Conservation (phyloP, 768 basidiomycete species). For the Naganishia friedmannii region DNA sequence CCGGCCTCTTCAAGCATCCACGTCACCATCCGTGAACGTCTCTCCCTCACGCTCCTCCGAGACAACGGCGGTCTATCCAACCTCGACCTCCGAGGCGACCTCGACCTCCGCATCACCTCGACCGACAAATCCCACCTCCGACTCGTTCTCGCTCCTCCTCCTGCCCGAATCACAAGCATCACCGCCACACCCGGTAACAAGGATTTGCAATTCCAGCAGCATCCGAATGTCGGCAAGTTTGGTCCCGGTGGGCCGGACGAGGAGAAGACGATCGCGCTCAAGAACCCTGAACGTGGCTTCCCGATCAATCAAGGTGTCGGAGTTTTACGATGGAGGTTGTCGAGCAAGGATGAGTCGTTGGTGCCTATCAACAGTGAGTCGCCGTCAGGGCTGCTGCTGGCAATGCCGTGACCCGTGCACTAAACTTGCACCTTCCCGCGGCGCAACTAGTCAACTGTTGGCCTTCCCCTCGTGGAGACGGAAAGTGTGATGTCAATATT, state of each 20-base stretch:
- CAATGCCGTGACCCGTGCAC: neutral
- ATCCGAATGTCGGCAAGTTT: constrained; percentile 90
- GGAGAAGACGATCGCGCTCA: constrained; percentile 71
- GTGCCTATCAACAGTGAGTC: constrained; percentile 85
- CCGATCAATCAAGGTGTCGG: constrained; percentile 78
- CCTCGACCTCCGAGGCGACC: constrained; percentile 89
- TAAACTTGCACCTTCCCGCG: neutral
- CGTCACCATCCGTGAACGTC: constrained; percentile 74
- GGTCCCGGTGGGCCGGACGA: constrained; percentile 56
- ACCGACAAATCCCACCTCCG: constrained; percentile 9
- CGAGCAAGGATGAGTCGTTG: constrained; percentile 83
- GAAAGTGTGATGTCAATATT: constrained; percentile 90
- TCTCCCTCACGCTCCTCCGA: constrained; percentile 75
- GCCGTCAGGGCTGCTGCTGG: constrained; percentile 23
- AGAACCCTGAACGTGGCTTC: constrained; percentile 77
- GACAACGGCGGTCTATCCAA: constrained; percentile 80
- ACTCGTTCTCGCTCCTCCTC: constrained; percentile 59
- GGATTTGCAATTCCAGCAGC: constrained; percentile 90
- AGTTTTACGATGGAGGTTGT: constrained; percentile 89
- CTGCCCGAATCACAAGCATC: constrained; percentile 66
- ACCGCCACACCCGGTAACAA: constrained; percentile 60
- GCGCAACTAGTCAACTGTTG: constrained; percentile 78
- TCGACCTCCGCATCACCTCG: constrained; percentile 75
- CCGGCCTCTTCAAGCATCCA: constrained; percentile 67
- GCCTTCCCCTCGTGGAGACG: constrained; percentile 87